A percentile compares a stretch with the other conserved stretches of the same genome.
phyloP scores from a whole-genome alignment of 768 basidiomycete species.

The Daedaleopsis nitida region DNA sequence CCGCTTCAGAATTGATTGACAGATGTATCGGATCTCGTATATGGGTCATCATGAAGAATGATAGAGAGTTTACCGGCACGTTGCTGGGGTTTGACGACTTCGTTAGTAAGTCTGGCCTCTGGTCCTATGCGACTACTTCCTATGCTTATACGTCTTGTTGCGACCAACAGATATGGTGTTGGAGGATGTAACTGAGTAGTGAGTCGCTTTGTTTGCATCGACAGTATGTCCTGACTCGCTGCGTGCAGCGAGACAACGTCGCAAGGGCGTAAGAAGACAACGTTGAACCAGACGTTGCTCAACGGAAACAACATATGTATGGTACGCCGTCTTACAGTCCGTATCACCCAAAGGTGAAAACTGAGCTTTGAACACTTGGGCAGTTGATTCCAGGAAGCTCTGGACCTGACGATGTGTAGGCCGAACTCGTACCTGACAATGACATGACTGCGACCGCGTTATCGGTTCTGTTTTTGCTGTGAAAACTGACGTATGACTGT shows the following conservation, averaged over 20 bases:
- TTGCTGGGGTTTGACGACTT: constrained; percentile 98
- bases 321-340: constrained; percentile 44
- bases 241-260: constrained; percentile 78
- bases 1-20: constrained; percentile 82
- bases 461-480: too few species aligned
- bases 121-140: neutral
- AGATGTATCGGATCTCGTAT: constrained; percentile 95
- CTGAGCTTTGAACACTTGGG: neutral
- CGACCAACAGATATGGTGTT: constrained; percentile 77
- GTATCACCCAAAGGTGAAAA: neutral
- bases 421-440: neutral
- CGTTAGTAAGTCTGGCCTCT: constrained; percentile 76
- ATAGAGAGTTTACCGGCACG: constrained; percentile 95
- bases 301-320: constrained; percentile 98
- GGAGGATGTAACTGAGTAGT: constrained; percentile 98
- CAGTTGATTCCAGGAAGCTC: constrained; percentile 70
- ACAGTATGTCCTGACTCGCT: neutral
- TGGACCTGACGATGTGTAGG: constrained; percentile 53
- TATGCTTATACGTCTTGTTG: neutral
- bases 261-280: constrained; percentile 76
- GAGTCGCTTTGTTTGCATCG: constrained; percentile 33
- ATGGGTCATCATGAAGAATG: constrained; percentile 98
- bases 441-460: neutral
- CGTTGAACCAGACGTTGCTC: constrained; percentile 83
- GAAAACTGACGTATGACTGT: too few species aligned